Evolutionary conservation across 23 red algal species (phyloP).

Genomic region (Gracilariopsis chorda): DNA sequence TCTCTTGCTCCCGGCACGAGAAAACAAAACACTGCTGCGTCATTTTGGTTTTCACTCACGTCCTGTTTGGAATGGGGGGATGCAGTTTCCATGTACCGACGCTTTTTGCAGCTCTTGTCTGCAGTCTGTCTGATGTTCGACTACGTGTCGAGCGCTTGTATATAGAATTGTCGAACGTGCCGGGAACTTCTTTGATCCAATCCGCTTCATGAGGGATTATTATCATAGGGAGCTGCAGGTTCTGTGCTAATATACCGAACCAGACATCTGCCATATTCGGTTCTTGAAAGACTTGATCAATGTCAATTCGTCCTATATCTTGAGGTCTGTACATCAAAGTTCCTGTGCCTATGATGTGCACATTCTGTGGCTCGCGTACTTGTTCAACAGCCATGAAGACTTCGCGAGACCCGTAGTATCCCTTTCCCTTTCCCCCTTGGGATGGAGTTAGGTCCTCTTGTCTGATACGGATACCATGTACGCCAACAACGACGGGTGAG

Average conservation of each 20-base stretch:
- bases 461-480: conserved; percentile 70
- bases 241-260: conserved; percentile 63
- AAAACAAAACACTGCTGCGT: neutral
- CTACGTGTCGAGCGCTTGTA: conserved; percentile 61
- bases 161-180: conserved; percentile 68
- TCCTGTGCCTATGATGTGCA: conserved; percentile 69
- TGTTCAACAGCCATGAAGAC: conserved; percentile 48
- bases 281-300: too few species aligned
- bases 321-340: conserved; percentile 33
- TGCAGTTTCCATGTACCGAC: conserved; percentile 25
- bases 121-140: conserved; percentile 36
- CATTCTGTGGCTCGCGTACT: neutral
- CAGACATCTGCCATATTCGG: conserved; percentile 89
- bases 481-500: conserved; percentile 49
- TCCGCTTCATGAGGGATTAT: conserved; percentile 49
- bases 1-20: neutral
- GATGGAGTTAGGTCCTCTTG: too few species aligned
- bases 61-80: neutral
- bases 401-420: conserved; percentile 67
- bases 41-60: neutral
- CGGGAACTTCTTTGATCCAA: conserved; percentile 82
- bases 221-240: conserved; percentile 63
- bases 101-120: conserved; percentile 58
- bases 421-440: too few species aligned
- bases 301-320: too few species aligned